Evolutionary conservation across 768 basidiomycete genomes (phyloP), one percentile per base, ranked within the genome.

Genomic region (Lentinula guzmanii): DNA sequence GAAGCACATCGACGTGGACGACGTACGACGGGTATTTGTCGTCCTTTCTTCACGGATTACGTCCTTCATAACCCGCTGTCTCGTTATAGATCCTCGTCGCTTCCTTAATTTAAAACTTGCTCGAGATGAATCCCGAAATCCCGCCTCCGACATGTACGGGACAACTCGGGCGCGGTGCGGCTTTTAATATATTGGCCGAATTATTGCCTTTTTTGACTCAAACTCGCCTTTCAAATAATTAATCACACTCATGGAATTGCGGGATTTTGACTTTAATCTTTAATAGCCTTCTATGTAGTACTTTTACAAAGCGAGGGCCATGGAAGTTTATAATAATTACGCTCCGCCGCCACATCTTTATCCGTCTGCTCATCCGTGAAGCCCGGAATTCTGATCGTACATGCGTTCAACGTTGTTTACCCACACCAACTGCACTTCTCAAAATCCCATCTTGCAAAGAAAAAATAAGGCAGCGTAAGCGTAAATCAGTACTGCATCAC

Each of bases 131-230:
- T 24, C 24, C 18, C 46, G 18, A 18, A 48, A 41, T 55, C 37
- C 55, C 55, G 55, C 43, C 55, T 39, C 55, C 55, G 55, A 56
- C 41, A 41, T 43, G 41, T 41, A 43, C 55, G 55, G 5, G 13
- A 0, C 37, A 13, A 39, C 13, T 13, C 37, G 37, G 37, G 37
- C 28, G 28, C 39, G 55, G 31, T 45, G 55, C 55, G 55, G 55
- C 41, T 24, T 56, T 45, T 33, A 43, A 56, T 56, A 28, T 43
- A 56, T 13, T 45, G 53, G 31, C 55, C 55, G 55, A 0, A 0
- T 11, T 24, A 7, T 13, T n/a, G 35, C 37, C 11, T 39, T 28
- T 7, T 48, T 24, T 2, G 21, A 24, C 46, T 24, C 45, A 4
- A 4, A 11, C 37, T 37, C 37, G 37, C 37, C 37, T 1, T 39